A percentile compares a stretch with the other conserved stretches of the same genome.
phyloP scores from a whole-genome alignment of 345 rosid species.

The Acer campestre region DNA sequence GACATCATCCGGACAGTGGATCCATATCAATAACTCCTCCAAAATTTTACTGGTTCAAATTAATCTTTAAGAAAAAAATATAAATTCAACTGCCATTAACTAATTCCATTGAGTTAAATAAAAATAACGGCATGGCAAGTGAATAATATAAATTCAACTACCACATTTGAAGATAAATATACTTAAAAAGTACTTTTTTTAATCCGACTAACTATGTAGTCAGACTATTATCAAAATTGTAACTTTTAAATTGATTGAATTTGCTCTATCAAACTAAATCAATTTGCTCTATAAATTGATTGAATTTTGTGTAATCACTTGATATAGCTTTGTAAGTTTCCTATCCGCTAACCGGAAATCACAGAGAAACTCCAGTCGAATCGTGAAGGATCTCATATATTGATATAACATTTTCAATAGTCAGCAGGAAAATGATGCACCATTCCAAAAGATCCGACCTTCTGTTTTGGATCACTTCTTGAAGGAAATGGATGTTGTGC shows the following conservation, averaged over 20 bases:
- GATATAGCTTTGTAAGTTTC: background rate
- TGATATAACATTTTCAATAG: constrained; percentile 68
- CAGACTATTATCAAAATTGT: background rate
- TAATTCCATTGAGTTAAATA: no score
- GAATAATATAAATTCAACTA: no score
- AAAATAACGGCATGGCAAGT: no score
- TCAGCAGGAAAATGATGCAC: constrained; percentile 83
- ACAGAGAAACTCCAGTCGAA: constrained; percentile 38
- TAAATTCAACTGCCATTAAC: no score
- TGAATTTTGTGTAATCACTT: background rate
- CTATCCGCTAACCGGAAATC: background rate
- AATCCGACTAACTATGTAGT: background rate
- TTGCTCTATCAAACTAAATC: no score
- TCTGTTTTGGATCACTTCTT: constrained; percentile 85
- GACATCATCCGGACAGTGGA: no score
- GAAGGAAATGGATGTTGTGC: constrained; percentile 95
- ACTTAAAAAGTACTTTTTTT: no score
- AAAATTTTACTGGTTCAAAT: no score
- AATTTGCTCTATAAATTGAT: background rate
- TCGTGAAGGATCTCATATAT: constrained; percentile 70
- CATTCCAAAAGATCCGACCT: constrained; percentile 83
- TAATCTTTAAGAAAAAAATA: no score
- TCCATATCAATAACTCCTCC: no score
- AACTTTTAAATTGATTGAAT: background rate
- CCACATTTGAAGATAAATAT: no score